Base-by-base conservation (phyloP, 176 grass and related monocot genomes). In the Thinopyrum elongatum region DNA sequence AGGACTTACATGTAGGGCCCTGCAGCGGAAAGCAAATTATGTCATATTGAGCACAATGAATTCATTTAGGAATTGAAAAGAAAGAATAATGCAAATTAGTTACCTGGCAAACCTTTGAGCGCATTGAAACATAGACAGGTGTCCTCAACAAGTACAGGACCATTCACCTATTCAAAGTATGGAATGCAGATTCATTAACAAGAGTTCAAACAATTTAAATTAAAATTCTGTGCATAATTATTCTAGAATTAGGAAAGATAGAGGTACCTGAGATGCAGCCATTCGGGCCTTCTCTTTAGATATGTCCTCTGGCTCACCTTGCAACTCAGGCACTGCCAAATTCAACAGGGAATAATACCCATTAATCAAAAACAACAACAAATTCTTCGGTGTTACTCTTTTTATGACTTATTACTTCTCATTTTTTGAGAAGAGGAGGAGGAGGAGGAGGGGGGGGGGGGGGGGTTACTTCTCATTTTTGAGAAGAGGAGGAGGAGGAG, bases 91-190 rank as follows among this genome's bases (percentile, higher is more conserved):
- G 25, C 65, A 87, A 64, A 83, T 66, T 2, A 84, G 47, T 76
- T 77, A 98, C 95, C 97, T 93, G 97, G 97, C 76, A 99, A 84
- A 30, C 94, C 94, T 44, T 99, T 92, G 64, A 95, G 90, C 83
- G 97, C 94, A 92, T 99, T 96, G 82, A 99, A 99, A 83, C 97
- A 99, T 51, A 99, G 79, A 82, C 97, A 96, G 17, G 97, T 99
- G 71, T 99, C 97, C 89, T 99, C 97, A 41, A 96, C 97, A 38
- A 99, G 87, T 80, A 99, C 92, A 83, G 92, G 97, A 5, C 94
- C 97, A 82, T 94, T 96, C 64, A 96, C 92, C 94, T 99, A 65
- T 27, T 55, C 80, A 70, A 73, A 47, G 60, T 53, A 88, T 10
- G 77, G 8, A 66, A 86, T 68, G 39, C 16, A 79, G 29, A 66